Conservation (phyloP, 2,329 filamentous ascomycete species). For the Cercospora zeae-maydis region DNA sequence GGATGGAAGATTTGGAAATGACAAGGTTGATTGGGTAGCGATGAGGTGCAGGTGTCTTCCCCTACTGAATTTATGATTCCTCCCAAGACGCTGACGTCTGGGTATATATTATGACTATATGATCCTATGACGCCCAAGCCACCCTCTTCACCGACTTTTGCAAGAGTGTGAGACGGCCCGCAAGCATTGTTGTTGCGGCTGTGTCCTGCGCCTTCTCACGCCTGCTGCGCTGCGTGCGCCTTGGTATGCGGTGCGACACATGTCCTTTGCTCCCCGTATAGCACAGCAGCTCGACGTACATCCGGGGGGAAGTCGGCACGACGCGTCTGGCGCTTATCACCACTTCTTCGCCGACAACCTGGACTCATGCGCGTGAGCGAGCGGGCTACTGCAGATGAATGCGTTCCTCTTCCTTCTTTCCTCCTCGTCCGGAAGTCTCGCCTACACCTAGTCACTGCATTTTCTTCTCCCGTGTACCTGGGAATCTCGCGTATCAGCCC, state of each 20-base stretch:
- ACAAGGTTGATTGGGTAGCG: not conserved
- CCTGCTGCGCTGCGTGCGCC: not conserved
- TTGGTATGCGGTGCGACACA: not conserved
- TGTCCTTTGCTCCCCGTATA: not conserved
- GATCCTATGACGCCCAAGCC: not conserved
- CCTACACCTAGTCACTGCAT: not conserved
- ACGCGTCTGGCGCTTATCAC: not conserved
- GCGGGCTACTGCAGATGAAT: not conserved
- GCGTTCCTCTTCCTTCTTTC: too few species aligned
- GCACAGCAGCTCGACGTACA: not conserved
- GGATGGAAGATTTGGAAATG: constrained; percentile 31
- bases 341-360: not conserved
- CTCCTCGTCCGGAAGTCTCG: not conserved
- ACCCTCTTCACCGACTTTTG: not conserved
- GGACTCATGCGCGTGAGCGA: not conserved
- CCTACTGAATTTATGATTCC: not conserved
- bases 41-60: not conserved
- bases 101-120: not conserved
- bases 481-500: not conserved
- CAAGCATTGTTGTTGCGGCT: not conserved
- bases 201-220: not conserved
- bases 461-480: not conserved
- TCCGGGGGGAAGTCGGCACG: not conserved
- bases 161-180: not conserved
- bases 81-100: not conserved